Evolutionary conservation across 2,329 filamentous ascomycete genomes (phyloP).

Genomic region (Berkeleyomyces basicola): DNA sequence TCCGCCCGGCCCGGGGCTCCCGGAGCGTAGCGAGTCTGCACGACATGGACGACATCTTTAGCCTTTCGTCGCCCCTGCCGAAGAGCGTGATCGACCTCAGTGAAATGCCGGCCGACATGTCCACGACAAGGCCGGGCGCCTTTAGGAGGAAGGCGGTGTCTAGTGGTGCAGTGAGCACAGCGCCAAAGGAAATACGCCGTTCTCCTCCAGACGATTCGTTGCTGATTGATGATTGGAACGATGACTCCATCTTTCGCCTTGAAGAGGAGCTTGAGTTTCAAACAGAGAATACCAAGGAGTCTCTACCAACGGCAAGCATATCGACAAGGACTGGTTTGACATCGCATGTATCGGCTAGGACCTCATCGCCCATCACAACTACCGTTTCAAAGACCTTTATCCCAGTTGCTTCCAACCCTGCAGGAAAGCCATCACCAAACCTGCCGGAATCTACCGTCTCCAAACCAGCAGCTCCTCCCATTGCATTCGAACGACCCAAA

Average conservation of each 20-base stretch:
- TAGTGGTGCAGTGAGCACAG: neutral
- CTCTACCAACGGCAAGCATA: neutral
- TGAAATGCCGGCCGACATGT: neutral
- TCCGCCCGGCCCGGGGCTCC: neutral
- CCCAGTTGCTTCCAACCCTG: too few species aligned
- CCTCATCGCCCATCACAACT: neutral
- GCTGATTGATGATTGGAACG: constrained; percentile 1
- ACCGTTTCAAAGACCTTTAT: neutral
- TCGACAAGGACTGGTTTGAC: neutral
- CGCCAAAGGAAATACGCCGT: neutral
- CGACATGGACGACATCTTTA: neutral
- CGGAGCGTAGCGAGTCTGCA: neutral
- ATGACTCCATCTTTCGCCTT: constrained; percentile 1
- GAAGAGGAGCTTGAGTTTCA: neutral
- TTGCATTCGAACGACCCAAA: neutral
- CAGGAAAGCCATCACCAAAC: neutral
- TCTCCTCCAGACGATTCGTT: neutral
- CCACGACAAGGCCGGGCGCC: neutral
- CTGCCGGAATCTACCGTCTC: neutral
- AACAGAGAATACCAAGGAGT: too few species aligned
- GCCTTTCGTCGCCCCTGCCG: neutral
- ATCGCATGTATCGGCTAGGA: neutral
- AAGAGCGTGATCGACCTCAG: neutral
- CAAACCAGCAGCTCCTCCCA: neutral
- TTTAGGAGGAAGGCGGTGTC: neutral